Base-by-base conservation (phyloP, 2,329 filamentous ascomycete species). In the Cytospora piceae region DNA sequence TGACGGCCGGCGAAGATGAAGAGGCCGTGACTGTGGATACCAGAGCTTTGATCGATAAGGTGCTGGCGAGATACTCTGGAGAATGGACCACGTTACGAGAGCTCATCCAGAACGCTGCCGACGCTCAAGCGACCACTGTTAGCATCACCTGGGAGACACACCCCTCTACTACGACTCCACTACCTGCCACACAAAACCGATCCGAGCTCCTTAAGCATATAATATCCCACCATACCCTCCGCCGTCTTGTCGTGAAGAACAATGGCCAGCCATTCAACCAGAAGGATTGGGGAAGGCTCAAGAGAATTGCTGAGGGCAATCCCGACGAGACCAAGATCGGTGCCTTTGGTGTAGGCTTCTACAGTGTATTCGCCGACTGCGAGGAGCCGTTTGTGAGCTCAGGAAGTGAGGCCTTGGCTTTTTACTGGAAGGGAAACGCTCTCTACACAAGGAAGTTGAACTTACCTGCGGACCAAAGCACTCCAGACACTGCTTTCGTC, bases 381-480 rank as follows among this genome's bases (percentile, higher is more conserved):
- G 96, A 99, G 77, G 93, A 97, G 72, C 95, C 95, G 0, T 98
- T 99, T 74, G 91, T 99, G 70, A 95, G 93, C 70, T 98, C 94
- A 0, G 95, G 95, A 0, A 87, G 85, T 68, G 90, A 96, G 77
- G 94, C 93, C 46, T 97, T 99, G 92, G 94, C 94, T 0, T 99
- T 99, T 74, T 99, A 97, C 80, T 99, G 95, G 96, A 98, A 97
- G 77, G 94, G 91, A n/a, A 98, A 98, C 76, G 92, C 93, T 6
- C 84, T 99, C 1, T 98, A 97, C 76, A 99, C 96, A 29, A 90
- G 94, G 72, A 92, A 93, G 71, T 84, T 95, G 27, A 88, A 89
- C 70, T 79, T 97, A 9, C 88, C 90, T 1, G 82, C 87, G 55
- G 86, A 86, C 29, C 84, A 93, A 73, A 79, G 83, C 20, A 90